Base-by-base conservation (phyloP, 148 eudicot genomes). In the Chenopodium suecicum region DNA sequence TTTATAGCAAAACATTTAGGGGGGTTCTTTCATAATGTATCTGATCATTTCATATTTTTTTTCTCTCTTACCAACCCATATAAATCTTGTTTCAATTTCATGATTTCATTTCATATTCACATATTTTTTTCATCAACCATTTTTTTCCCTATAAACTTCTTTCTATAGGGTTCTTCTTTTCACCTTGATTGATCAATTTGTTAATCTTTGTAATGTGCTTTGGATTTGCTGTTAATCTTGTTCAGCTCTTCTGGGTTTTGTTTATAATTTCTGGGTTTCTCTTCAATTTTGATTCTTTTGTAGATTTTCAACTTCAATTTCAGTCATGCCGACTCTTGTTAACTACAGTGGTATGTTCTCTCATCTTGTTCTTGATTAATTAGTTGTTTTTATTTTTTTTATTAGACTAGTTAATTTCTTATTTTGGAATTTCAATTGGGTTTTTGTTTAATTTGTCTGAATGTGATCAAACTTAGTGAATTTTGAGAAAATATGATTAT, bases 241-340 rank as follows among this genome's bases (percentile, higher is more conserved):
- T 41, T 78, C 25, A 65, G 3, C 54, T 73, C 29, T 73, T 81
- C 82, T 78, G 79, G 84, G 74, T 74, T 81, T 85, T 78, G 73
- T 12, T 80, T 80, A 29, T 81, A 14, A 27, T 77, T 84, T 46
- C 71, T 84, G 84, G 81, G 84, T 81, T 77, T 84, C 37, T 84
- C 79, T 81, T 78, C 58, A 77, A 64, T 77, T 84, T 81, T 70
- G 69, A 56, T 52, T 78, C 76, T 14, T 13, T 75, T 79, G 50
- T 68, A 74, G 70, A 23, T 32, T 78, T 79, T 48, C 72, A 68
- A 63, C 56, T 68, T 84, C 81, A 82, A 22, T 80, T 56, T 71
- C 82, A 83, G 50, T 81, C 86, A 95, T 95, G 98, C 89, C 97
- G 60, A 84, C 91, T 54, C 90, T 93, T 84, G 86, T 95, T 83